Percentiles rank a stretch among this genome's conserved stretches.
Evolutionary conservation across 768 basidiomycete species (phyloP).

Genomic region (Lactarius psammicola): DNA sequence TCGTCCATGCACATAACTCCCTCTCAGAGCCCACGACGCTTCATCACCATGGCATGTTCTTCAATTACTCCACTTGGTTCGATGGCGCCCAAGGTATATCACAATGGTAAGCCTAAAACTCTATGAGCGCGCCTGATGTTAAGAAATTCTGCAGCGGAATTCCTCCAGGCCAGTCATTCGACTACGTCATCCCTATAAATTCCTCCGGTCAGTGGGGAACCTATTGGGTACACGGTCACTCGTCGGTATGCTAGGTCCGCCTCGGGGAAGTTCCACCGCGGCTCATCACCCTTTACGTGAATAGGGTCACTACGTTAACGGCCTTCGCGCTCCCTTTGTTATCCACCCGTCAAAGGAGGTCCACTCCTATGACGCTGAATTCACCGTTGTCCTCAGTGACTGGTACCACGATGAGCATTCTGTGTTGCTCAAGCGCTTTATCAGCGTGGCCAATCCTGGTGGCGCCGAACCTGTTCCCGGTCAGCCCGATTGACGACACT

Average conservation of each 20-base stretch:
- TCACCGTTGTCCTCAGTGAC: constrained; percentile 80
- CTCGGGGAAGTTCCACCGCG: background rate
- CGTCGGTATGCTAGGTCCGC: constrained; percentile 40
- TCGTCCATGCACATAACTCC: constrained; percentile 75
- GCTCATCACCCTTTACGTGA: background rate
- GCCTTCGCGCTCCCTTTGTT: constrained; percentile 82
- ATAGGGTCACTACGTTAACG: constrained; percentile 89
- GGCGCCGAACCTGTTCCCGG: constrained; percentile 91
- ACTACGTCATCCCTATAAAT: constrained; percentile 72
- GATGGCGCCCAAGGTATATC: constrained; percentile 83
- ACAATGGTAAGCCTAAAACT: constrained; percentile 62
- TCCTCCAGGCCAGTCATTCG: constrained; percentile 65
- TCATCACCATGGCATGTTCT: constrained; percentile 96
- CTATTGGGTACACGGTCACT: constrained; percentile 78
- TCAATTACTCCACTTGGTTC: constrained; percentile 83
- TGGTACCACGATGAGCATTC: constrained; percentile 88
- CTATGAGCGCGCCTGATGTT: background rate
- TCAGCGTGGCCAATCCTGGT: constrained; percentile 71
- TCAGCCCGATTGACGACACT: constrained; percentile 33
- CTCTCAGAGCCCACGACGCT: constrained; percentile 65
- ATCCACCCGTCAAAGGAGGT: constrained; percentile 67
- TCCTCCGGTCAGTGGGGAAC: constrained; percentile 72
- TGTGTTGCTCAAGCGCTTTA: constrained; percentile 60
- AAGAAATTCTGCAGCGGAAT: constrained; percentile 55
- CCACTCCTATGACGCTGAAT: constrained; percentile 85